Conservation (phyloP, 768 basidiomycete species). For the Hirschioporus abietinus region DNA sequence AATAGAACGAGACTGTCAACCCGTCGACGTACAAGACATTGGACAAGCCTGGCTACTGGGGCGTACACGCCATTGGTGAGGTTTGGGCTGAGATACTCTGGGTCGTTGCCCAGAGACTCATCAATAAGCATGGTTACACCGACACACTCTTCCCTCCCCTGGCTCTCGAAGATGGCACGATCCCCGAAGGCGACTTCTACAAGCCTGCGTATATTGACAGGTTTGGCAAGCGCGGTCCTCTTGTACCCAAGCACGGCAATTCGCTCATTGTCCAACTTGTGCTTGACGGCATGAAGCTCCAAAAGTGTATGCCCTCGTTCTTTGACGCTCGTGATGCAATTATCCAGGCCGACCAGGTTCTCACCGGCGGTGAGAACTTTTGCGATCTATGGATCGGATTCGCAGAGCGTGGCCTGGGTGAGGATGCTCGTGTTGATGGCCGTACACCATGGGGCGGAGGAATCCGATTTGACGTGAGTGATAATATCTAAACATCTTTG, state of each 20-base stretch:
- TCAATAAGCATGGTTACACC: conserved; percentile 78
- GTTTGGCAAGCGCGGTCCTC: conserved; percentile 43
- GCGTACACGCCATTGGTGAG: conserved; percentile 87
- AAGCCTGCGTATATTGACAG: conserved; percentile 30
- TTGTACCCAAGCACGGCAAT: conserved; percentile 90
- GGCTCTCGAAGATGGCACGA: conserved; percentile 54
- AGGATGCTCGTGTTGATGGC: conserved; percentile 67
- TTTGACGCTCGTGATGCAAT: conserved; percentile 88
- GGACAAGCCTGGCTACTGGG: conserved; percentile 91
- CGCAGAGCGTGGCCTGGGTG: conserved; percentile 73
- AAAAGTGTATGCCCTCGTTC: conserved; percentile 87
- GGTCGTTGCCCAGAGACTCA: conserved; percentile 69
- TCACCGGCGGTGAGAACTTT: conserved; percentile 91
- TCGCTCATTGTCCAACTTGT: conserved; percentile 81
- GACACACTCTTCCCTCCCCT: conserved; percentile 77
- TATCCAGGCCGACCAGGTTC: conserved; percentile 81
- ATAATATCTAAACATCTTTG: neutral
- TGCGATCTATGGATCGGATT: conserved; percentile 88
- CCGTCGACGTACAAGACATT: conserved; percentile 93
- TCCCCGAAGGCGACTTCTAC: conserved; percentile 77
- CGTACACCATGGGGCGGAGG: conserved; percentile 94
- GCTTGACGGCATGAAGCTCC: conserved; percentile 90
- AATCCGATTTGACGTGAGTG: conserved; percentile 57
- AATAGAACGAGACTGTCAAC: conserved; percentile 61
- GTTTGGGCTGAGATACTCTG: conserved; percentile 94